Percentiles rank a stretch among this genome's conserved stretches.
Evolutionary conservation across 164 flowering plant genomes (phyloP).

Genomic region (Paratinospora sagittata): DNA sequence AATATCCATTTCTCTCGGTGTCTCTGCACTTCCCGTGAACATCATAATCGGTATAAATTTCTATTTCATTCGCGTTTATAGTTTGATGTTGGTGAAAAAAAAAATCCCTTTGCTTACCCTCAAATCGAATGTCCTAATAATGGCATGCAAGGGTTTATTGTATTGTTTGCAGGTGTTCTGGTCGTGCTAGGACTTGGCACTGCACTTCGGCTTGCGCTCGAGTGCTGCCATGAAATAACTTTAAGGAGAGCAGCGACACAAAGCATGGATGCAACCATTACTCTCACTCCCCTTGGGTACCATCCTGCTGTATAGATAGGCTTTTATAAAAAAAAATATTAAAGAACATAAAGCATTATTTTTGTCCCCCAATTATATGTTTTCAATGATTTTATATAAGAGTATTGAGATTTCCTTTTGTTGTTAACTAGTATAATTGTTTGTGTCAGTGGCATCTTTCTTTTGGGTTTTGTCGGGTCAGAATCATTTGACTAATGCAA

Average conservation of each 20-base stretch:
- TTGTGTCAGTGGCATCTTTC: not conserved
- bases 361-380: not conserved
- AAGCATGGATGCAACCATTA: slow-evolving; percentile 41
- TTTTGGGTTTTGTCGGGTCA: no score
- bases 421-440: not conserved
- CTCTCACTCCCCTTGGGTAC: slow-evolving; percentile 37
- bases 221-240: slow-evolving; percentile 66
- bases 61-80: not conserved
- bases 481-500: no score
- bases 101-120: not conserved
- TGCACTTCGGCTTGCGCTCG: slow-evolving; percentile 64
- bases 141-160: not conserved
- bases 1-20: slow-evolving; percentile 75
- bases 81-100: not conserved
- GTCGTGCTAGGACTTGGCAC: slow-evolving; percentile 78
- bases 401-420: not conserved
- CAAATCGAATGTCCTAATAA: not conserved
- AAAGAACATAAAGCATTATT: not conserved
- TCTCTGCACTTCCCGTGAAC: slow-evolving; percentile 77
- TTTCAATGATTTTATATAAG: not conserved
- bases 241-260: slow-evolving; percentile 48
- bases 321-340: slow-evolving; percentile 3
- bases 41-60: slow-evolving; percentile 52
- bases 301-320: slow-evolving; percentile 41
- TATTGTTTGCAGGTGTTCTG: slow-evolving; percentile 59